Evolutionary conservation across 192 early-diverging fungal genomes (phyloP).

Genomic region (Coemansia sp.): DNA sequence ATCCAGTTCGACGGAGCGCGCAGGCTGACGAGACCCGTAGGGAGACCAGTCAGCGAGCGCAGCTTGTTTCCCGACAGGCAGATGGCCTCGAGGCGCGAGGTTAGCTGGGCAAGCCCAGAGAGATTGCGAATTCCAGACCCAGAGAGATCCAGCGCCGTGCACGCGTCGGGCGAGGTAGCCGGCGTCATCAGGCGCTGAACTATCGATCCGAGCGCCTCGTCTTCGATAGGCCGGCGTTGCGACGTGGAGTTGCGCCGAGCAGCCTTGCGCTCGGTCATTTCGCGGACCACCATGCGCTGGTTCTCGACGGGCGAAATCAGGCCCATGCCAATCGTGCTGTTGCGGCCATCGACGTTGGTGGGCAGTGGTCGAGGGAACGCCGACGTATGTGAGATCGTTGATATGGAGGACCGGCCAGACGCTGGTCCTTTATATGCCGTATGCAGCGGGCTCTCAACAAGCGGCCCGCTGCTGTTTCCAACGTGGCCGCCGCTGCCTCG

Average conservation of each 20-base stretch:
- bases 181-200: slow-evolving; percentile 48
- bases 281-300: slow-evolving; percentile 33
- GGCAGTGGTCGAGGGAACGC: slow-evolving; percentile 44
- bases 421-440: slow-evolving; percentile 11
- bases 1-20: slow-evolving; percentile 51
- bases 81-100: slow-evolving; percentile 45
- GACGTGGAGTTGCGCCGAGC: slow-evolving; percentile 9
- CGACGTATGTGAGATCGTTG: slow-evolving; percentile 31
- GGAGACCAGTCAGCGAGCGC: slow-evolving; percentile 35
- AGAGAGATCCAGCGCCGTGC: slow-evolving; percentile 38
- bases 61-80: slow-evolving; percentile 43
- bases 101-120: slow-evolving; percentile 34
- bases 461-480: slow-evolving; percentile 2
- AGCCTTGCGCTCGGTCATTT: slow-evolving; percentile 41
- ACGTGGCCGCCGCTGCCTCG: neutral
- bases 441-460: slow-evolving; percentile 8
- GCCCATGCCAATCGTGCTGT: slow-evolving; percentile 31
- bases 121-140: slow-evolving; percentile 47
- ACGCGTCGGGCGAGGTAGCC: slow-evolving; percentile 38
- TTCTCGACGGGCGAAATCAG: slow-evolving; percentile 42
- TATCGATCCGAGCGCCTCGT: slow-evolving; percentile 46
- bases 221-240: slow-evolving; percentile 27
- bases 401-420: slow-evolving; percentile 39
- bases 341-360: slow-evolving; percentile 2
- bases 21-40: slow-evolving; percentile 37